These are phyloP conservation scores for Papilionanthe hybrid DNA, from an alignment of 116 monocot genomes.

Conservation along the genomic window DNA sequence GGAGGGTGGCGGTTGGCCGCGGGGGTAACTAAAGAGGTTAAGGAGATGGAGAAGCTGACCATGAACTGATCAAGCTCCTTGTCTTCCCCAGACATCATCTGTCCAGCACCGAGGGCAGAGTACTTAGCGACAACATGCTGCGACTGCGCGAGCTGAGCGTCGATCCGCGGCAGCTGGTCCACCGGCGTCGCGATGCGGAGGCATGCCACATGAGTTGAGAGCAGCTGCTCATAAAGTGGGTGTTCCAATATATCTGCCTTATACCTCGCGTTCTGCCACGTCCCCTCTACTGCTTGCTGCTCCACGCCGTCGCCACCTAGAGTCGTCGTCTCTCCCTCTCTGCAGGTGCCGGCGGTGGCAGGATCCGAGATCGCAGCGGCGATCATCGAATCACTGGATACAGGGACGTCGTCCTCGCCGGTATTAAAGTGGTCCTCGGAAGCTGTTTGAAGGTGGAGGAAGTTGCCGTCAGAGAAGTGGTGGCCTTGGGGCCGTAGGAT, in stretches of 20 bases:
- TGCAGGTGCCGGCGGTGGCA: background rate
- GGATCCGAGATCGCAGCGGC: constrained; percentile 7
- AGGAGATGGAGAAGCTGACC: constrained; percentile 20
- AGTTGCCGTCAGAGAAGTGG: constrained; percentile 60
- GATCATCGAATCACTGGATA: constrained; percentile 3
- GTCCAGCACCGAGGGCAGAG: constrained; percentile 20
- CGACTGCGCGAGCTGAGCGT: constrained; percentile 36
- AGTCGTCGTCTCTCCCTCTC: background rate
- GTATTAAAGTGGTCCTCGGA: constrained; percentile 22
- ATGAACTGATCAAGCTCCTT: constrained; percentile 58
- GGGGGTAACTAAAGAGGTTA: no score
- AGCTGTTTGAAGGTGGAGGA: constrained; percentile 85
- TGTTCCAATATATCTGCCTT: constrained; percentile 47
- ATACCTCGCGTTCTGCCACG: constrained; percentile 26
- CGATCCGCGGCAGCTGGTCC: constrained; percentile 47
- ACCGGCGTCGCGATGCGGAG: constrained; percentile 49
- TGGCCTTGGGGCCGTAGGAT: constrained; percentile 33
- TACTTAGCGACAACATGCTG: constrained; percentile 30
- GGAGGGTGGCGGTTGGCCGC: no score
- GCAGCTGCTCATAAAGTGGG: constrained; percentile 48
- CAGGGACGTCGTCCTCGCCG: background rate
- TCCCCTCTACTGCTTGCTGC: constrained; percentile 11
- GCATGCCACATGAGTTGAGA: constrained; percentile 42
- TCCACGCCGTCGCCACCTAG: background rate
- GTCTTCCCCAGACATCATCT: constrained; percentile 19